Conservation (phyloP, 306 rosid genomes). For the Dalbergia cultrata region DNA sequence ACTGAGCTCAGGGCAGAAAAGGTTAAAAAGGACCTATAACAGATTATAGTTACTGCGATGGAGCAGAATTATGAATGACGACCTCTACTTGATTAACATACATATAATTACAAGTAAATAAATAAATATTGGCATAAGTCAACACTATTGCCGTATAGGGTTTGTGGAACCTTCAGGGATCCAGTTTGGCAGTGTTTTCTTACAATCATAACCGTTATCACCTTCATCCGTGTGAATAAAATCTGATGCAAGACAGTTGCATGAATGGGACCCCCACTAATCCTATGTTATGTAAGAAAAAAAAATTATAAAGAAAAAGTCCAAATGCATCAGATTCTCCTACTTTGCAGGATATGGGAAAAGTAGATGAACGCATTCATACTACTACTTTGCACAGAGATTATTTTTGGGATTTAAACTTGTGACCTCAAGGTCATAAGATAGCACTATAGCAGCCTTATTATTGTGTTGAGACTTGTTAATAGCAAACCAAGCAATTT, state of each 20-base stretch:
- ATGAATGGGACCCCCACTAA: conserved; percentile 47
- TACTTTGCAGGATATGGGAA: too few species aligned
- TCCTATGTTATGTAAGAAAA: conserved; percentile 9
- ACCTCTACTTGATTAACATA: background rate
- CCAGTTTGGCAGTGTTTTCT: conserved; percentile 36
- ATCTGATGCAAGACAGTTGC: conserved; percentile 58
- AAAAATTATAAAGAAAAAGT: conserved; percentile 16
- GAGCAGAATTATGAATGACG: conserved; percentile 45
- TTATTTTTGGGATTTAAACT: too few species aligned
- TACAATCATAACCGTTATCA: conserved; percentile 50
- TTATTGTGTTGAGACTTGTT: too few species aligned
- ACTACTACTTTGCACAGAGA: too few species aligned
- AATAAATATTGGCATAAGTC: conserved; percentile 29
- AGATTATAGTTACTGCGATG: conserved; percentile 27
- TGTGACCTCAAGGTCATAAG: fast-evolving
- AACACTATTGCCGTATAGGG: conserved; percentile 38
- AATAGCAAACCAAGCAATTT: too few species aligned
- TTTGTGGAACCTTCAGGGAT: conserved; percentile 41
- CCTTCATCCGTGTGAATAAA: conserved; percentile 57
- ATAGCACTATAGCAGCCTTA: too few species aligned
- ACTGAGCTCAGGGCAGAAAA: background rate
- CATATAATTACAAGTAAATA: background rate
- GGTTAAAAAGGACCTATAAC: background rate
- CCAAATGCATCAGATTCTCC: background rate
- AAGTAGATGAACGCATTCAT: too few species aligned